Conservation (phyloP, 139 green algal genomes). For the Tetraselmis chui region DNA sequence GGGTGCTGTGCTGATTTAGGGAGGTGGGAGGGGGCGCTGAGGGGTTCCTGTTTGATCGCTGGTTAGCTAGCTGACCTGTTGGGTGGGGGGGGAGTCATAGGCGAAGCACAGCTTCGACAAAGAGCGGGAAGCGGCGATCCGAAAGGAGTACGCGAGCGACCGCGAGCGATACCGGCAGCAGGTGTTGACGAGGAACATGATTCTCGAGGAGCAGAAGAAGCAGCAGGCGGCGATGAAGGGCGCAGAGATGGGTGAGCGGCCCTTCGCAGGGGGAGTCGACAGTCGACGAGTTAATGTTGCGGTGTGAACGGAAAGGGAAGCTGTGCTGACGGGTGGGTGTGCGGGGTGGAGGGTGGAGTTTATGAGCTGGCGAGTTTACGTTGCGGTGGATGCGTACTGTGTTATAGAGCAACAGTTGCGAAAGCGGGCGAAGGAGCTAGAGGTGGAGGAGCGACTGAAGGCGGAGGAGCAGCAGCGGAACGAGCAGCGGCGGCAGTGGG, state of each 20-base stretch:
- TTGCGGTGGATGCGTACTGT: too few relatives aligned
- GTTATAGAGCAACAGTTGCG: not conserved
- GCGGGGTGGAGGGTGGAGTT: too few relatives aligned
- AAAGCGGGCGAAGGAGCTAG: not conserved
- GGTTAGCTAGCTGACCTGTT: too few relatives aligned
- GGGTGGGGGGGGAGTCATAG: not conserved
- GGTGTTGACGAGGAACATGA: not conserved
- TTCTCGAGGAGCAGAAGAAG: not conserved
- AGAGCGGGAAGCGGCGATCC: not conserved
- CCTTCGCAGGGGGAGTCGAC: too few relatives aligned
- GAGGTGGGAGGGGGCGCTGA: too few relatives aligned
- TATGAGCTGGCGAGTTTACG: too few relatives aligned
- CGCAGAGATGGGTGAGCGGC: not conserved
- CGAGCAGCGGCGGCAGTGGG: not conserved
- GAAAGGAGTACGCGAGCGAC: not conserved
- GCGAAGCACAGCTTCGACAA: not conserved
- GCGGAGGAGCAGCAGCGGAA: not conserved
- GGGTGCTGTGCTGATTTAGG: too few relatives aligned
- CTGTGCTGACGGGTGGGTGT: too few relatives aligned
- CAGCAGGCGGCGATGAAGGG: not conserved
- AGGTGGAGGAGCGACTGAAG: not conserved
- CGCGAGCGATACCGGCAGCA: not conserved
- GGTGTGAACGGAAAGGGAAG: too few relatives aligned
- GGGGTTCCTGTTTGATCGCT: too few relatives aligned
- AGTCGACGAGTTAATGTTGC: too few relatives aligned